Conservation (phyloP, 345 rosid genomes). For the Noccaea caerulescens region DNA sequence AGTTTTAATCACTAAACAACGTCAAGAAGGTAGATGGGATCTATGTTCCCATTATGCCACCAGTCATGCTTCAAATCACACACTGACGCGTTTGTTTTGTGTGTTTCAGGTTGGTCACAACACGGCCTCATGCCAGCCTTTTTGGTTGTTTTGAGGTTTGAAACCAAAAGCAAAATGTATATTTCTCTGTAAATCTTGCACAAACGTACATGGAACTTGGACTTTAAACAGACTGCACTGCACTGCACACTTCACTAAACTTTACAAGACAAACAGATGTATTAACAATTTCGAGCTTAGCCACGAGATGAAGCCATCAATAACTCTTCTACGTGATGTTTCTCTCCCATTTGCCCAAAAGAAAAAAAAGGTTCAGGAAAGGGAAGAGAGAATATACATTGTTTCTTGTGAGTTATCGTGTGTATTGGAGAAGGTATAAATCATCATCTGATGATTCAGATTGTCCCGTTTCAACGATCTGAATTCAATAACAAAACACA, state of each 20-base stretch:
- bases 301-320: slow-evolving; percentile 18
- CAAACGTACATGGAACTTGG: slow-evolving; percentile 21
- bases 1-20: slow-evolving; percentile 72
- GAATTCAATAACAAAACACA: slow-evolving; percentile 33
- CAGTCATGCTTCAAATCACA: too few relatives aligned
- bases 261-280: slow-evolving; percentile 18
- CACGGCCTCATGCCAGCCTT: slow-evolving; percentile 47
- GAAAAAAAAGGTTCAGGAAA: slow-evolving; percentile 18
- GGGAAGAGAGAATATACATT: slow-evolving; percentile 23
- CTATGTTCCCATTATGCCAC: not conserved
- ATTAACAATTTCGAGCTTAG: not conserved
- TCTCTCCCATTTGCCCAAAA: slow-evolving; percentile 26
- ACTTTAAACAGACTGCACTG: not conserved
- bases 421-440: slow-evolving; percentile 65
- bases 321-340: not conserved
- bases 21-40: slow-evolving; percentile 59
- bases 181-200: not conserved
- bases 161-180: not conserved
- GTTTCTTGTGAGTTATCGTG: slow-evolving; percentile 23
- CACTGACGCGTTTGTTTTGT: slow-evolving; percentile 3
- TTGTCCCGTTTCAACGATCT: slow-evolving; percentile 70
- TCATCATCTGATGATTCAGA: slow-evolving; percentile 55
- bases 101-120: slow-evolving; percentile 61
- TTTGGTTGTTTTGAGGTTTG: not conserved
- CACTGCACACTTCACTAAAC: not conserved